These are phyloP conservation scores for Cercospora zeina DNA, from an alignment of 2,329 filamentous ascomycete species.

Conservation along the genomic window DNA sequence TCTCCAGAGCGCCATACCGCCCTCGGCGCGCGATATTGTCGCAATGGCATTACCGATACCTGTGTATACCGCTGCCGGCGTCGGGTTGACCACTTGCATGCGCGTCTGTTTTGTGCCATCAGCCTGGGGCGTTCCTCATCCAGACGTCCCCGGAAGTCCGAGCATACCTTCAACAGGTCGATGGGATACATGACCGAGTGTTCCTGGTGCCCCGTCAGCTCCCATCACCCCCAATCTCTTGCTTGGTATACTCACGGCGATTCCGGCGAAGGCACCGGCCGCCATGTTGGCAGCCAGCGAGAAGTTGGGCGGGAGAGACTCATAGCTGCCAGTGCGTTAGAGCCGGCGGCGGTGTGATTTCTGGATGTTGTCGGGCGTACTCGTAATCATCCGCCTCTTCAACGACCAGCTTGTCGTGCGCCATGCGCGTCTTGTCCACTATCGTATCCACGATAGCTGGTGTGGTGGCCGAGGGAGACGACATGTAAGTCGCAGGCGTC, in stretches of 20 bases:
- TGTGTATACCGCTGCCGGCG: slow-evolving; percentile 76
- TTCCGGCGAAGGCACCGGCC: slow-evolving; percentile 93
- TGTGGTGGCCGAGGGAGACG: slow-evolving; percentile 20
- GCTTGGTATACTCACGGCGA: slow-evolving; percentile 65
- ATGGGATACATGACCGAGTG: slow-evolving; percentile 99
- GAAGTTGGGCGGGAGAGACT: slow-evolving; percentile 91
- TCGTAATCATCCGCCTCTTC: slow-evolving; percentile 43
- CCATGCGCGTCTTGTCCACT: slow-evolving; percentile 27
- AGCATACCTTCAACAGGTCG: slow-evolving; percentile 87
- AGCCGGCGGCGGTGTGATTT: slow-evolving; percentile 2
- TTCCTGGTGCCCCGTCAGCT: slow-evolving; percentile 60
- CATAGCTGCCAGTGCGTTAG: slow-evolving; percentile 63
- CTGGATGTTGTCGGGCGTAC: slow-evolving; percentile 30
- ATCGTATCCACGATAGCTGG: slow-evolving; percentile 26
- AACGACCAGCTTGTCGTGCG: slow-evolving; percentile 38
- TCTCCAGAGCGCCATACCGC: slow-evolving; percentile 88
- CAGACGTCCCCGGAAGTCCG: slow-evolving; percentile 7
- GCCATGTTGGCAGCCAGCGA: slow-evolving; percentile 92
- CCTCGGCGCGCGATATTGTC: slow-evolving; percentile 87
- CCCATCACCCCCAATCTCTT: background rate
- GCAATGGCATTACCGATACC: slow-evolving; percentile 90
- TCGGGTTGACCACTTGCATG: slow-evolving; percentile 93
- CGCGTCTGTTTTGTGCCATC: slow-evolving; percentile 65
- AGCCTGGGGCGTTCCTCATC: slow-evolving; percentile 8
- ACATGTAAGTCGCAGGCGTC: slow-evolving; percentile 21